A percentile compares a stretch with the other conserved stretches of the same genome.
phyloP scores from a whole-genome alignment of 2,329 filamentous ascomycete species.

The Alternaria ethzedia region DNA sequence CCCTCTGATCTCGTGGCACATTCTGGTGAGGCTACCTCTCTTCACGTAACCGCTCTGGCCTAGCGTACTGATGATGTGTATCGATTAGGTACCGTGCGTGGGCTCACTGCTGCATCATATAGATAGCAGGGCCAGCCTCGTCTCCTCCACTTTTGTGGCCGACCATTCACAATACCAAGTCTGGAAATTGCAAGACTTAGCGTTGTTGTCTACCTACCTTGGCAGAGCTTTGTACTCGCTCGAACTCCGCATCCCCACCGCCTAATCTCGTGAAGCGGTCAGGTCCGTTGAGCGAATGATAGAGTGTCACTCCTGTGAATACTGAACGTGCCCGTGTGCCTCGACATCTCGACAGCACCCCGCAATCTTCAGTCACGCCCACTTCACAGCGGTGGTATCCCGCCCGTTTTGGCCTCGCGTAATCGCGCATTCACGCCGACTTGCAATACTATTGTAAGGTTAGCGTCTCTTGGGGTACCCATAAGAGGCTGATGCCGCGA shows the following conservation, averaged over 20 bases:
- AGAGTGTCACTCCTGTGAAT: constrained; percentile 23
- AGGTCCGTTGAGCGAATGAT: constrained; percentile 27
- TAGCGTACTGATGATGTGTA: constrained; percentile 29
- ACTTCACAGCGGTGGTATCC: constrained; percentile 6
- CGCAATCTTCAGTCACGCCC: constrained; percentile 26
- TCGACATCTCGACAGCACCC: constrained; percentile 14
- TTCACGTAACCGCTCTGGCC: constrained; percentile 15
- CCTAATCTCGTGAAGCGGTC: constrained; percentile 31
- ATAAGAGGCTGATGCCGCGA: constrained; percentile 10
- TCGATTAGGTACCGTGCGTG: constrained; percentile 18
- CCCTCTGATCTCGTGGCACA: constrained; percentile 35
- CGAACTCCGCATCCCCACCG: constrained; percentile 22
- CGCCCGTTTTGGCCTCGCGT: not conserved
- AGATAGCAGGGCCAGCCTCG: constrained; percentile 24
- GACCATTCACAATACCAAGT: constrained; percentile 20
- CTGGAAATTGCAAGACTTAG: constrained; percentile 8
- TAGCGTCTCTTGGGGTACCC: not conserved
- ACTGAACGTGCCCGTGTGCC: constrained; percentile 14
- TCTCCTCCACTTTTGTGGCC: constrained; percentile 10
- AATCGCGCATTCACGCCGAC: constrained; percentile 13
- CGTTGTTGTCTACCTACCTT: not conserved
- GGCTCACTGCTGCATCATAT: constrained; percentile 23
- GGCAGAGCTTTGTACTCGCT: constrained; percentile 8
- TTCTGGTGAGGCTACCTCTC: constrained; percentile 19
- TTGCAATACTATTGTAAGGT: constrained; percentile 14